These are phyloP conservation scores for Tylopilus intermedius DNA, from an alignment of 768 basidiomycete species.

Conservation along the genomic window DNA sequence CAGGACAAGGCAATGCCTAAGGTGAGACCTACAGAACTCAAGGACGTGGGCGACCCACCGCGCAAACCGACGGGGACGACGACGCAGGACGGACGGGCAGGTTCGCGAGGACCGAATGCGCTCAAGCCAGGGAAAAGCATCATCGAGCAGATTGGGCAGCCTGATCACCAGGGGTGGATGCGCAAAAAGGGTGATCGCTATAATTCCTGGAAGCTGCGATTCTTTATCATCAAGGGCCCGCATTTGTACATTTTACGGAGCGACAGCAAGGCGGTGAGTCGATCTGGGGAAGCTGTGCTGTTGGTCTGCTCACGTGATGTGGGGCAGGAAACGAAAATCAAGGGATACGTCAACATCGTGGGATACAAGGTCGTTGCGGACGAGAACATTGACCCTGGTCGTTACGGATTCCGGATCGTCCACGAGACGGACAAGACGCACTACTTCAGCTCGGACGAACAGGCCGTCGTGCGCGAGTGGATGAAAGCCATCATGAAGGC, in stretches of 20 bases:
- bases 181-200: slow-evolving; percentile 92
- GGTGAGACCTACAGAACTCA: slow-evolving; percentile 20
- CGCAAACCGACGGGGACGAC: slow-evolving; percentile 51
- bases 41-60: slow-evolving; percentile 35
- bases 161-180: slow-evolving; percentile 93
- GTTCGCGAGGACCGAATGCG: slow-evolving; percentile 29
- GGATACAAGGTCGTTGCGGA: slow-evolving; percentile 94
- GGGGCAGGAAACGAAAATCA: slow-evolving; percentile 82
- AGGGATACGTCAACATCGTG: slow-evolving; percentile 88
- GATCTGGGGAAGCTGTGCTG: not conserved
- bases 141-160: slow-evolving; percentile 83
- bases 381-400: slow-evolving; percentile 85
- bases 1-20: slow-evolving; percentile 19
- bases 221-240: slow-evolving; percentile 87
- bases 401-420: slow-evolving; percentile 92
- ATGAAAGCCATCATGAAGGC: slow-evolving; percentile 99
- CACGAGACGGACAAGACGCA: slow-evolving; percentile 86
- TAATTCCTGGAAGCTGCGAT: slow-evolving; percentile 87
- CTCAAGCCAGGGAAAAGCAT: slow-evolving; percentile 67
- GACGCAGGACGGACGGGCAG: slow-evolving; percentile 22
- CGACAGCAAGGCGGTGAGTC: slow-evolving; percentile 48
- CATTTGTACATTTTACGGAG: slow-evolving; percentile 86
- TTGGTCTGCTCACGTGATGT: not conserved
- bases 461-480: slow-evolving; percentile 84
- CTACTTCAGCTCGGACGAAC: slow-evolving; percentile 89